phyloP scores from a whole-genome alignment of 441 rosid species.

The Aquilaria agallochum region DNA sequence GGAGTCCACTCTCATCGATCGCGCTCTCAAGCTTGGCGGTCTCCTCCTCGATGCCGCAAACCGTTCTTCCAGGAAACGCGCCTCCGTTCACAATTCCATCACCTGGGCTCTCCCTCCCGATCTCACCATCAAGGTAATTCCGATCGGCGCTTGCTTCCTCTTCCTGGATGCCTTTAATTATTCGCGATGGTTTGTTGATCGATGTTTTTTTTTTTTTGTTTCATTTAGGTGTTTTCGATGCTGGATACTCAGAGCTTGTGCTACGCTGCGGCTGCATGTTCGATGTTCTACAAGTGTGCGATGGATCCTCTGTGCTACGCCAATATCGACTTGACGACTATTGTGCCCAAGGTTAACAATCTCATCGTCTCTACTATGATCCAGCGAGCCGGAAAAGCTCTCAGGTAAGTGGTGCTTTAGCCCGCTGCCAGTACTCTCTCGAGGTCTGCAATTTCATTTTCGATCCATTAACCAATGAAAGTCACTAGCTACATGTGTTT shows the following conservation, averaged over 20 bases:
- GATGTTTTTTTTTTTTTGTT: not conserved
- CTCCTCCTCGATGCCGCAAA: slow-evolving; percentile 57
- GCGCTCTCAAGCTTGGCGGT: slow-evolving; percentile 49
- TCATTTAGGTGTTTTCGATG: slow-evolving; percentile 66
- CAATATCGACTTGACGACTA: slow-evolving; percentile 62
- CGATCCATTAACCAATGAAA: too few relatives aligned
- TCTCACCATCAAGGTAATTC: slow-evolving; percentile 68
- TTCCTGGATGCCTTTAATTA: not conserved
- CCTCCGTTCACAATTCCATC: slow-evolving; percentile 57
- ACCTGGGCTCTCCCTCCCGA: slow-evolving; percentile 76
- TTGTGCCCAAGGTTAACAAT: slow-evolving; percentile 58
- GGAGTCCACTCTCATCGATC: slow-evolving; percentile 59
- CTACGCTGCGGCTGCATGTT: slow-evolving; percentile 73
- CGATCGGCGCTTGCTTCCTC: not conserved
- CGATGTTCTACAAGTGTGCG: slow-evolving; percentile 73
- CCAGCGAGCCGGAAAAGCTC: slow-evolving; percentile 77
- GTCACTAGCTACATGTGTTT: too few relatives aligned
- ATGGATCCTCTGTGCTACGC: slow-evolving; percentile 77
- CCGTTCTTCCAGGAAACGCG: slow-evolving; percentile 64
- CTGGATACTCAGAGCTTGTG: slow-evolving; percentile 78
- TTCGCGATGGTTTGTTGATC: not conserved
- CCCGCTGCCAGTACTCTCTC: not conserved
- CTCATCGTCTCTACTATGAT: slow-evolving; percentile 74
- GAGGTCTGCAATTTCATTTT: too few relatives aligned
- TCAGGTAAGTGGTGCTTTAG: slow-evolving; percentile 37